phyloP scores from a whole-genome alignment of 352 stramenopile genomes.

The Phytophthora pluvialis region DNA sequence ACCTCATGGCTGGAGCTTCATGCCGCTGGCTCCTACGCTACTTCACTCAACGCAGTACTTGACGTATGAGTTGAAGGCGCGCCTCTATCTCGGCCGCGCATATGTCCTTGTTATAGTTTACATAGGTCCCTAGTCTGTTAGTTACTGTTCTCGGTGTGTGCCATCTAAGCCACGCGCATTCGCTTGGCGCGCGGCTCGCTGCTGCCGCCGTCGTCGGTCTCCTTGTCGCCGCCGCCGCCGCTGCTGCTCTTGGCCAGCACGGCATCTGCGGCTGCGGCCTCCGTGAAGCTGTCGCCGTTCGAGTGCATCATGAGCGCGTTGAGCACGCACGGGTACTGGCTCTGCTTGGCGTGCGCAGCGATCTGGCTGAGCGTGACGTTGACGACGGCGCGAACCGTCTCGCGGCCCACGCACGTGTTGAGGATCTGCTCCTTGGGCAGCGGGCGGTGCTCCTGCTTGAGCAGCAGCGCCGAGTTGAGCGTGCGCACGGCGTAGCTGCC shows the following conservation, averaged over 20 bases:
- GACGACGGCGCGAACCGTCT: constrained; percentile 75
- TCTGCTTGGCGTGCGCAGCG: constrained; percentile 54
- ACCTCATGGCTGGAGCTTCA: neutral
- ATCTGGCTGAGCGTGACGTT: constrained; percentile 85
- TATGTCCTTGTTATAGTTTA: constrained; percentile 40
- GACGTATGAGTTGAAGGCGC: neutral
- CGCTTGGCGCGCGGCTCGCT: constrained; percentile 35
- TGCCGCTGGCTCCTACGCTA: neutral
- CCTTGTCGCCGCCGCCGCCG: constrained; percentile 11
- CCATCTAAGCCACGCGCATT: constrained; percentile 35
- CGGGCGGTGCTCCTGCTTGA: constrained; percentile 65
- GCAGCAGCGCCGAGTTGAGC: constrained; percentile 79
- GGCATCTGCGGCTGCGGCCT: constrained; percentile 36
- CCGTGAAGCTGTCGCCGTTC: constrained; percentile 70
- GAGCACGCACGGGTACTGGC: constrained; percentile 80
- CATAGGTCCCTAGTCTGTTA: constrained; percentile 34
- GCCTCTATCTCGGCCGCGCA: constrained; percentile 19
- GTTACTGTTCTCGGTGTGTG: constrained; percentile 10
- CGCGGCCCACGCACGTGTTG: constrained; percentile 54
- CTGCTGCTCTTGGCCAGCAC: constrained; percentile 50
- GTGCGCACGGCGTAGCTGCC: constrained; percentile 82
- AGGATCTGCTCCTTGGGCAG: constrained; percentile 67
- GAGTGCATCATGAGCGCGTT: constrained; percentile 85
- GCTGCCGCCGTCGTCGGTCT: constrained; percentile 18
- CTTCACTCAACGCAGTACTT: neutral